Conservation (phyloP, 2,329 filamentous ascomycete genomes). For the Apiospora saccharicola region DNA sequence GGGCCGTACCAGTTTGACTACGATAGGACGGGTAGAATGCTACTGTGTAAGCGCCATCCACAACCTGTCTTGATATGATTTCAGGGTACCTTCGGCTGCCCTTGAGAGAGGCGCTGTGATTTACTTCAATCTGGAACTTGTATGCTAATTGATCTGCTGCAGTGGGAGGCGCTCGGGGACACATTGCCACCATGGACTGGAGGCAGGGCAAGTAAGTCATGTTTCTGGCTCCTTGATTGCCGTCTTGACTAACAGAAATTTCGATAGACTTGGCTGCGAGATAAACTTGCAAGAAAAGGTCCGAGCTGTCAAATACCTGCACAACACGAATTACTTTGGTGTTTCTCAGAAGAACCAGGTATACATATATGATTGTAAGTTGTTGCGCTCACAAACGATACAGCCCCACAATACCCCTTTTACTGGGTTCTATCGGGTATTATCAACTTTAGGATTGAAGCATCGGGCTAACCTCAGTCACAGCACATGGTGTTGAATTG, state of each 20-base stretch:
- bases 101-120: neutral
- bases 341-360: constrained; percentile 96
- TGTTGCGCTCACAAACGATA: neutral
- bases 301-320: constrained; percentile 84
- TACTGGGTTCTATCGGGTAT: neutral
- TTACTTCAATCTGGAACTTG: neutral
- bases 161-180: constrained; percentile 87
- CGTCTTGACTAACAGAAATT: neutral
- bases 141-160: neutral
- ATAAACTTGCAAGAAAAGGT: constrained; percentile 90
- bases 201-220: constrained; percentile 26
- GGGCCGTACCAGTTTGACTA: constrained; percentile 92
- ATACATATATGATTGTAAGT: constrained; percentile 84
- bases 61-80: neutral
- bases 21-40: constrained; percentile 84
- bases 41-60: constrained; percentile 58
- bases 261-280: constrained; percentile 87
- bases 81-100: neutral
- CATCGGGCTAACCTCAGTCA: neutral
- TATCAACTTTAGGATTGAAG: neutral
- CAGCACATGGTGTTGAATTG: constrained; percentile 78
- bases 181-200: constrained; percentile 89
- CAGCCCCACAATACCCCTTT: neutral
- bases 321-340: constrained; percentile 94
- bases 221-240: neutral